A percentile compares a stretch with the other conserved stretches of the same genome.
These are phyloP conservation scores for Corrigiola litoralis DNA, from an alignment of 179 eudicot species.

Conservation along the genomic window DNA sequence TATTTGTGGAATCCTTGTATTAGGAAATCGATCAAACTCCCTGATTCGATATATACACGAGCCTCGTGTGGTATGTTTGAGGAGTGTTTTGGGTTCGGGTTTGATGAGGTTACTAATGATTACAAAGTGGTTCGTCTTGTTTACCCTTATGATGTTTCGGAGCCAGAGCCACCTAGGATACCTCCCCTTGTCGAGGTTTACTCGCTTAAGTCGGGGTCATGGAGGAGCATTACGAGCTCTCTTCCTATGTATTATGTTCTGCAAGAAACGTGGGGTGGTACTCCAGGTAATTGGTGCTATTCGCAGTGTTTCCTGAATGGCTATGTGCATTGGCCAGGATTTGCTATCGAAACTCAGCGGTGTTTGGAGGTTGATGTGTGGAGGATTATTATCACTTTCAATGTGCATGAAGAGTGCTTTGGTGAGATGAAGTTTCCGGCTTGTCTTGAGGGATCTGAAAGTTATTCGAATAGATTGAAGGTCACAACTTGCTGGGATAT, in stretches of 20 bases:
- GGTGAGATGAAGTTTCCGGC: slow-evolving; percentile 19
- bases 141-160: background rate
- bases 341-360: background rate
- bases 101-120: slow-evolving; percentile 14
- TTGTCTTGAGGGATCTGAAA: background rate
- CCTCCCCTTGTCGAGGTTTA: slow-evolving; percentile 27
- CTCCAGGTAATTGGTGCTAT: background rate
- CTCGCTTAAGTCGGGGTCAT: slow-evolving; percentile 14
- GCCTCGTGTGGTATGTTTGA: background rate
- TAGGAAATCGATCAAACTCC: slow-evolving; percentile 7
- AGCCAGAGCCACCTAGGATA: background rate
- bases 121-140: slow-evolving; percentile 30
- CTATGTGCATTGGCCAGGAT: slow-evolving; percentile 25
- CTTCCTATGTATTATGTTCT: background rate
- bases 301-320: slow-evolving; percentile 24
- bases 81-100: slow-evolving; percentile 28
- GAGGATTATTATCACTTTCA: slow-evolving; percentile 19
- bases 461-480: background rate
- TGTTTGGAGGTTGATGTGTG: background rate
- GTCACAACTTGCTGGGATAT: background rate
- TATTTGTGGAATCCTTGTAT: slow-evolving; percentile 33
- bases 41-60: background rate
- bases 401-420: slow-evolving; percentile 25
- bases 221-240: slow-evolving; percentile 14
- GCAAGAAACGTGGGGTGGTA: too few relatives aligned